Conservation (phyloP, 306 rosid species). For the Crotalaria pallida region DNA sequence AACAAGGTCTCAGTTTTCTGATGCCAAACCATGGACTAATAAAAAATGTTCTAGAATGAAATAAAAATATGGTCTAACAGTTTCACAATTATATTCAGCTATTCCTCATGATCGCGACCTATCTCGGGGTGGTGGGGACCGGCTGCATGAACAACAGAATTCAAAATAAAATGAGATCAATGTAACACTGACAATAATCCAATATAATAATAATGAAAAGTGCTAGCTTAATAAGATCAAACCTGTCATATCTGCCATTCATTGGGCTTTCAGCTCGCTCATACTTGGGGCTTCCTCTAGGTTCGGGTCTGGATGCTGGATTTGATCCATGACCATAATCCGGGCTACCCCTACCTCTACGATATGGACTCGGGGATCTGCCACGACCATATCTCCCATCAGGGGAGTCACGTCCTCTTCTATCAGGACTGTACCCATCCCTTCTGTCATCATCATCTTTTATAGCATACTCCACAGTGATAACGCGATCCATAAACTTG, state of each 20-base stretch:
- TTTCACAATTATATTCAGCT: constrained; percentile 24
- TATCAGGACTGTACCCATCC: constrained; percentile 71
- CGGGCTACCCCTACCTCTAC: constrained; percentile 72
- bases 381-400: constrained; percentile 67
- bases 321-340: constrained; percentile 74
- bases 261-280: constrained; percentile 57
- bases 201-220: not conserved
- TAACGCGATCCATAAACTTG: constrained; percentile 78
- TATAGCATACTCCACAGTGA: constrained; percentile 80
- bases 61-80: constrained; percentile 33
- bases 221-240: not conserved
- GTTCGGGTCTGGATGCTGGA: constrained; percentile 52
- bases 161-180: not conserved
- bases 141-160: constrained; percentile 42
- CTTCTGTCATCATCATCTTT: constrained; percentile 73
- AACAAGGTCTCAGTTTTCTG: constrained; percentile 11
- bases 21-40: constrained; percentile 26
- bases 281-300: constrained; percentile 64
- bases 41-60: constrained; percentile 3
- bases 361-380: constrained; percentile 73
- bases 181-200: not conserved
- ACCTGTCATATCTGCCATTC: constrained; percentile 66
- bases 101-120: constrained; percentile 44
- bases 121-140: constrained; percentile 53
- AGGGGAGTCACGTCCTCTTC: constrained; percentile 69